Conservation (phyloP, 2,329 filamentous ascomycete genomes). For the Pseudogymnoascus sp. region DNA sequence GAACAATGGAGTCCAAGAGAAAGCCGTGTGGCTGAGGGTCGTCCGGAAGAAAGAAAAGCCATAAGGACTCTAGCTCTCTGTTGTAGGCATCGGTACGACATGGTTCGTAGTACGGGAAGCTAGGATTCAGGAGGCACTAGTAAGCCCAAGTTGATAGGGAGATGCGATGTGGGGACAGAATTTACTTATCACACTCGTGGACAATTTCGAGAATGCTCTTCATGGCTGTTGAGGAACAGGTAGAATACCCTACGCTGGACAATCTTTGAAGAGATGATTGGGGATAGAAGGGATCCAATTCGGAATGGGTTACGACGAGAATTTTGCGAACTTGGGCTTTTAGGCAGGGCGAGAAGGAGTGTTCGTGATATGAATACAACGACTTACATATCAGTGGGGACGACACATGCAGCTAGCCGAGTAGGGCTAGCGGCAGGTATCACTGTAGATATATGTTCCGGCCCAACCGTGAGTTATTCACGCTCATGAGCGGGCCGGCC, state of each 20-base stretch:
- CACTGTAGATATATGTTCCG: too few species aligned
- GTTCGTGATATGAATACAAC: background rate
- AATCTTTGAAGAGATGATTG: background rate
- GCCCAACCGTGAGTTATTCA: too few species aligned
- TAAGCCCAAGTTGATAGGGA: background rate
- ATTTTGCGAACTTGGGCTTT: background rate
- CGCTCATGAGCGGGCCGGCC: too few species aligned
- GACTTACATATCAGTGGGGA: background rate
- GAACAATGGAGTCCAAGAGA: slow-evolving; percentile 40
- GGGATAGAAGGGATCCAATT: background rate
- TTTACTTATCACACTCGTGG: slow-evolving; percentile 39
- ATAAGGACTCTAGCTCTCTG: slow-evolving; percentile 38
- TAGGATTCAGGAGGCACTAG: background rate
- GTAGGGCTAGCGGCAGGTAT: background rate
- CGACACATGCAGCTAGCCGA: background rate
- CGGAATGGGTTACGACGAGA: background rate
- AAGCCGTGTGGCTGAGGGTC: slow-evolving; percentile 45
- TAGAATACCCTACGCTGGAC: background rate
- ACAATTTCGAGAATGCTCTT: slow-evolving; percentile 34
- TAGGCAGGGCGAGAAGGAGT: background rate
- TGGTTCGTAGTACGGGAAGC: slow-evolving; percentile 17
- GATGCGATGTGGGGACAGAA: background rate
- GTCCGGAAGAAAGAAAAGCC: slow-evolving; percentile 39
- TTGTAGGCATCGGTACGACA: slow-evolving; percentile 40
- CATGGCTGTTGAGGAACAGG: background rate